Evolutionary conservation across 208 protist genomes (phyloP).

Genomic region (Acanthamoeba healyi): DNA sequence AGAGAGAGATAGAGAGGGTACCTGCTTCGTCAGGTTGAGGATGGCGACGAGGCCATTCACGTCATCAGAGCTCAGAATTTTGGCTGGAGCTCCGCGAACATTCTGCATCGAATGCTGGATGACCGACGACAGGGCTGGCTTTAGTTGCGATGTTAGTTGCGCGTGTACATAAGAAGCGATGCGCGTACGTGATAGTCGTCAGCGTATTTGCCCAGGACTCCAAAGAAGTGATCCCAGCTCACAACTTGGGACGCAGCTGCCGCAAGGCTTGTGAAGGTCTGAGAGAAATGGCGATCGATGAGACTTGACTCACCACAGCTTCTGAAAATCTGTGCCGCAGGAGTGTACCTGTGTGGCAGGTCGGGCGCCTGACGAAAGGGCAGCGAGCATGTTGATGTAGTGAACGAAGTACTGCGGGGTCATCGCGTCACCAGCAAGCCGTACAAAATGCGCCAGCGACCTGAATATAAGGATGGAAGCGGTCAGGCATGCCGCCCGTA

Average conservation of each 20-base stretch:
- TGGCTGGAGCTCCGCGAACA: neutral
- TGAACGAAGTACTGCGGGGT: constrained; percentile 40
- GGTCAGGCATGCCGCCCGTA: too few relatives aligned
- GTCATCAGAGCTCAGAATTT: neutral
- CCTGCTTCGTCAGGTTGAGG: constrained; percentile 46
- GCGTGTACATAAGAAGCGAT: neutral
- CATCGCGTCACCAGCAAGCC: neutral
- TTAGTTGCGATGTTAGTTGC: neutral
- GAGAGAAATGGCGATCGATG: neutral
- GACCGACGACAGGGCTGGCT: too few relatives aligned
- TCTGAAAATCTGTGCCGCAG: too few relatives aligned
- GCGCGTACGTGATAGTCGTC: constrained; percentile 19
- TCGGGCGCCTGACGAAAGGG: neutral
- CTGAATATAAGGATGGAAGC: too few relatives aligned
- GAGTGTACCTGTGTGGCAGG: neutral
- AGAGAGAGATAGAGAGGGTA: too few relatives aligned
- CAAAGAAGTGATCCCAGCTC: constrained; percentile 68
- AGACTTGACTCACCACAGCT: neutral
- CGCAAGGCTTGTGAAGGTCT: neutral
- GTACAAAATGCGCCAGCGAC: constrained; percentile 27
- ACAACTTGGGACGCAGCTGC: neutral
- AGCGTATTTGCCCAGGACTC: neutral
- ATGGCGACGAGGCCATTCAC: constrained; percentile 31
- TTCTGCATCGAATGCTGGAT: constrained; percentile 15
- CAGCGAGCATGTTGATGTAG: constrained; percentile 63